Conservation (phyloP, 257 asterid genomes). For the Plantago ovata region DNA sequence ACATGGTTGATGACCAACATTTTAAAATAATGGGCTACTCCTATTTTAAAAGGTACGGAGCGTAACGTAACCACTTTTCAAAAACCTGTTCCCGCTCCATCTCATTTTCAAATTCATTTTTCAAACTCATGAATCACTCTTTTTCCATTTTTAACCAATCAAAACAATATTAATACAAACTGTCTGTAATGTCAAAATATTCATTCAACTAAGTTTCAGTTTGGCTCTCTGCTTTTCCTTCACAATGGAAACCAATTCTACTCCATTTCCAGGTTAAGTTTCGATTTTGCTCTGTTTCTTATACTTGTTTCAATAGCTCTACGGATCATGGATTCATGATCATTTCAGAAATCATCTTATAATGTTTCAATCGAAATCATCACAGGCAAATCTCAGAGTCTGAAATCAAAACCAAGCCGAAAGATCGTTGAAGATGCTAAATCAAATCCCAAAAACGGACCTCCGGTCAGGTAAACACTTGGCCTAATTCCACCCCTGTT, state of each 20-base stretch:
- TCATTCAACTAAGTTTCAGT: not conserved
- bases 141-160: not conserved
- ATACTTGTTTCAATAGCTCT: too few species aligned
- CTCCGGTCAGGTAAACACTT: conserved; percentile 32
- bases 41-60: too few species aligned
- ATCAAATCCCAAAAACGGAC: conserved; percentile 23
- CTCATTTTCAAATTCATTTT: conserved; percentile 15
- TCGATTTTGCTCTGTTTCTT: not conserved
- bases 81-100: conserved; percentile 38
- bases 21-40: too few species aligned
- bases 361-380: not conserved
- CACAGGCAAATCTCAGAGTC: conserved; percentile 38
- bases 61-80: conserved; percentile 2
- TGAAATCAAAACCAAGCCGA: conserved; percentile 30
- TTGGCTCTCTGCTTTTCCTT: not conserved
- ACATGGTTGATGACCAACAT: too few species aligned
- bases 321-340: too few species aligned
- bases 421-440: conserved; percentile 34
- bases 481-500: conserved; percentile 7
- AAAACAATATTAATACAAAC: not conserved
- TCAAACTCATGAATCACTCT: too few species aligned
- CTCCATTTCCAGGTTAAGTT: conserved; percentile 49
- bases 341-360: not conserved
- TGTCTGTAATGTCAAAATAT: not conserved
- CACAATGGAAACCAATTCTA: conserved; percentile 54